Base-by-base conservation (phyloP, 2,329 filamentous ascomycete genomes). In the Trichophyton verrucosum region DNA sequence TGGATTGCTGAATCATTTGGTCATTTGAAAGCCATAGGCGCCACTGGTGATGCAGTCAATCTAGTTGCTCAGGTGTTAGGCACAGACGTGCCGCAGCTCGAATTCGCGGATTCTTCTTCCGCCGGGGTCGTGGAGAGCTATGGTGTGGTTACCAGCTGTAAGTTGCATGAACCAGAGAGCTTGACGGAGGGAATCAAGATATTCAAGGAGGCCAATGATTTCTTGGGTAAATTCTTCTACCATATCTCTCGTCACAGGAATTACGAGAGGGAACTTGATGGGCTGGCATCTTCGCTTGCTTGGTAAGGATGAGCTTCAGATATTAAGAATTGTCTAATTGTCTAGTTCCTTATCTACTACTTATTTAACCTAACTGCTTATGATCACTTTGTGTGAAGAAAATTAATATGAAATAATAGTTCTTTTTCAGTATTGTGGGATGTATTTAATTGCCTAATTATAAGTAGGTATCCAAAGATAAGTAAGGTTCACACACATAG, bases 1-100 rank as follows among this genome's bases (percentile, higher is more conserved):
- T 94, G 86, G 82, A 75, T 92, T 3, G 81, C 86, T 1, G 89
- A 94, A 71, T 86, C 88, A 0, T 94, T 92, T 66, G 88, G 88
- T 0, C 89, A 94, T 64, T 78, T 91, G 58, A 94, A 94, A 77
- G 77, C 87, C 1, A 87, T 94, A 24, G 89, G 84, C 1, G 89
- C 86, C 0, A 87, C 86, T 0, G 88, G 87, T 0, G 87, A 91
- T 69, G 88, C 79, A 0, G 82, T 89, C 0, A 76, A 82, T 2
- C 75, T 92, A 46, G 78, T 92, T 30, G 72, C 78, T 57, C 72
- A 78, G 33, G 73, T 73, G 1, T 61, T 73, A 69, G 76, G 60
- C 67, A 72, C 57, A 5, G 73, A 73, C 33, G 69, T 80, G 3
- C 75, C 78, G 0, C 78, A 76, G 3, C 73, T 84, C 65, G 62